Evolutionary conservation across 805 yeast genomes (phyloP), one percentile per base, ranked within the genome.

Genomic region (Debaryomyces tyrocola): DNA sequence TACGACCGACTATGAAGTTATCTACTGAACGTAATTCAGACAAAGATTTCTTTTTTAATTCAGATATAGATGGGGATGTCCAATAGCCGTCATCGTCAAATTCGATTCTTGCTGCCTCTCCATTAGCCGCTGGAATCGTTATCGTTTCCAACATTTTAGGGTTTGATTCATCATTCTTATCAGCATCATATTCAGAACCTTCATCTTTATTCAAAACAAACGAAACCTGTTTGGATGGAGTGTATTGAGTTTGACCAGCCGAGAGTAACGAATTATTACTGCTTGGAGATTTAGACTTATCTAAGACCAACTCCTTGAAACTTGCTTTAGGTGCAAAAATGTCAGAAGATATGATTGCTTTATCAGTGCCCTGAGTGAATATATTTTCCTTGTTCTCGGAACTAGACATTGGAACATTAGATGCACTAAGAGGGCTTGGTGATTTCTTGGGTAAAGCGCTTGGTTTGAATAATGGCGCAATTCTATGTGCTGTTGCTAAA

Each of bases 41-140:
- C 33, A 87, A 71, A 0, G 89, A 64, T 76, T 80, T 74, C 14
- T 73, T 66, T 45, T 78, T 75, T 43, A 94, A 69, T 41, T 83
- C 83, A 4, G 82, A 78, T 33, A 85, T 59, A 2, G 90, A 73
- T 14, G 99, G 99, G 5, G 87, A 80, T 44, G 84, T 85, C 88
- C 94, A 94, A 67, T 91, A 94, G 5, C 91, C 96, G 41, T 86
- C 80, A 11, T 82, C 83, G 43, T 85, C 80, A 24, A 74, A 73
- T 37, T 78, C 70, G 10, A 39, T 4, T 37, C 71, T 53, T 11
- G 33, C 41, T n/a, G 43, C 36, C 7, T 24, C 27, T 24, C 27
- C 27, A 15, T 44, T 45, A 8, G 29, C 27, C 8, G 37, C 40
- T 6, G 28, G 20, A 11, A 27, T 33, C 12, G 20, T 31, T 17